Percentiles rank a stretch among this genome's conserved stretches.
Conservation (phyloP, 2,329 filamentous ascomycete genomes). For the Penicillium sp. region DNA sequence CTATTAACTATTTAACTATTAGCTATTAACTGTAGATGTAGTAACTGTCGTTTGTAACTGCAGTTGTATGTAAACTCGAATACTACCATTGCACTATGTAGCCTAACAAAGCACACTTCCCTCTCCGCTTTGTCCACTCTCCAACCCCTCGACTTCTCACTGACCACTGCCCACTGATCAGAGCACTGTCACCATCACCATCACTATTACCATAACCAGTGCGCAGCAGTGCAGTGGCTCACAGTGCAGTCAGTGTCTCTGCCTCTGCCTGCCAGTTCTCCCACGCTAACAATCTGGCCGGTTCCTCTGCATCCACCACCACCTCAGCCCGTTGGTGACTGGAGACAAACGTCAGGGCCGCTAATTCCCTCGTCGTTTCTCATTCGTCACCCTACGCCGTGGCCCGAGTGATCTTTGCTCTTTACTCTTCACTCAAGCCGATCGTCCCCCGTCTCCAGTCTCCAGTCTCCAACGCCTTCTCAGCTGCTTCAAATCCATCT, state of each 20-base stretch:
- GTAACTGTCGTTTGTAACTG: no score
- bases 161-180: neutral
- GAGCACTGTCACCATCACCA: no score
- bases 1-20: neutral
- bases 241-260: no score
- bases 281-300: no score
- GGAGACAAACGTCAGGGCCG: conserved; percentile 33
- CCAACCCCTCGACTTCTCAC: no score
- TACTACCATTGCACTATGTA: no score
- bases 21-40: neutral
- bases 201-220: no score
- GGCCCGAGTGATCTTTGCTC: conserved; percentile 7
- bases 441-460: neutral
- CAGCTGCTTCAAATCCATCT: neutral
- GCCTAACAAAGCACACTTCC: no score
- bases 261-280: no score
- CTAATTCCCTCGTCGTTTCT: conserved; percentile 13
- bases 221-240: no score
- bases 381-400: conserved; percentile 20
- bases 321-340: conserved; percentile 24
- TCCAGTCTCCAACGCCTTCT: neutral
- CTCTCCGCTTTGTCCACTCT: conserved; percentile 2
- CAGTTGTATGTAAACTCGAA: no score
- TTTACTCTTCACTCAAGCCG: conserved; percentile 7
- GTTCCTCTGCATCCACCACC: no score